Conservation (phyloP, 2,329 filamentous ascomycete species). For the Elsinoe arachidis region DNA sequence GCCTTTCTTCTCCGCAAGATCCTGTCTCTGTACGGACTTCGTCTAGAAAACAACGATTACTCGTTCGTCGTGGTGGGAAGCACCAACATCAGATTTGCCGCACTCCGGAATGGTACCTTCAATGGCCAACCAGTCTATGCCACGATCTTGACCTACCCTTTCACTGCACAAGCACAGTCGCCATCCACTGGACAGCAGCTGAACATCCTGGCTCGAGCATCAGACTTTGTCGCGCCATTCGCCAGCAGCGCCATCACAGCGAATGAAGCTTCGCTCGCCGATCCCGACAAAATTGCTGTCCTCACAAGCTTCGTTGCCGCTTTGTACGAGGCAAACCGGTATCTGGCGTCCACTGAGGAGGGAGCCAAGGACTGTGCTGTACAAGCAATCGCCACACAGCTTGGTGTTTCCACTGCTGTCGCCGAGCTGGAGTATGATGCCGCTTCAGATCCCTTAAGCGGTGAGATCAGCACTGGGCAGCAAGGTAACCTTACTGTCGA, state of each 20-base stretch:
- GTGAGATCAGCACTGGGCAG: slow-evolving; percentile 21
- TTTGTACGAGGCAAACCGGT: slow-evolving; percentile 25
- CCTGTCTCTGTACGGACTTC: slow-evolving; percentile 19
- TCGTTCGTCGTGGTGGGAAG: slow-evolving; percentile 23
- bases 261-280: slow-evolving; percentile 18
- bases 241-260: slow-evolving; percentile 19
- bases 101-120: slow-evolving; percentile 21
- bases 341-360: slow-evolving; percentile 18
- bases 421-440: slow-evolving; percentile 23
- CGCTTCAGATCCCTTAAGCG: slow-evolving; percentile 20
- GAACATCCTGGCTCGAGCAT: slow-evolving; percentile 3
- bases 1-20: slow-evolving; percentile 21
- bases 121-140: slow-evolving; percentile 25
- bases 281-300: slow-evolving; percentile 19
- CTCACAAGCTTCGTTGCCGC: slow-evolving; percentile 21
- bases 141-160: slow-evolving; percentile 27
- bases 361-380: slow-evolving; percentile 19
- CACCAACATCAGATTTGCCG: slow-evolving; percentile 23
- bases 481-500: slow-evolving; percentile 23
- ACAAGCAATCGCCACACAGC: slow-evolving; percentile 21
- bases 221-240: slow-evolving; percentile 11
- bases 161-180: slow-evolving; percentile 17
- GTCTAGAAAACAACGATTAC: slow-evolving; percentile 18
- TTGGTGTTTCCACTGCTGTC: slow-evolving; percentile 19
- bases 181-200: neutral